phyloP scores from a whole-genome alignment of 192 early-diverging fungal genomes.

The Podila verticillata region DNA sequence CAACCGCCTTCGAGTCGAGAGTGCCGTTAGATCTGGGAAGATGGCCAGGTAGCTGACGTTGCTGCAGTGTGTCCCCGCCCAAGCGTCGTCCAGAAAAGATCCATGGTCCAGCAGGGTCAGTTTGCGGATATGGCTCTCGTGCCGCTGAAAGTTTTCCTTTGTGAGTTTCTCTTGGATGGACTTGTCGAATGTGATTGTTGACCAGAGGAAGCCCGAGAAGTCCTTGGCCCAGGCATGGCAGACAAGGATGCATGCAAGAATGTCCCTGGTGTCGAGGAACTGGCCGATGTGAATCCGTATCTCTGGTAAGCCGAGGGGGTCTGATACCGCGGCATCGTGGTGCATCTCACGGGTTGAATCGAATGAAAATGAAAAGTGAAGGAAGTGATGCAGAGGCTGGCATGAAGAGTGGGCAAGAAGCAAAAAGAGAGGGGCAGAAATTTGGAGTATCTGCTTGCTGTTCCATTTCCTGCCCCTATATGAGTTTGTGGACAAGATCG shows the following conservation, averaged over 20 bases:
- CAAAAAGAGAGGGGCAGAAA: too few species aligned
- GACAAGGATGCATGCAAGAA: conserved; percentile 26
- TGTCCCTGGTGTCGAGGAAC: conserved; percentile 12
- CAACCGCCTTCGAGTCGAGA: too few species aligned
- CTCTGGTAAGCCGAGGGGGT: conserved; percentile 31
- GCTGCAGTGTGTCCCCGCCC: background rate
- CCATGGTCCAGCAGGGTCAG: conserved; percentile 31
- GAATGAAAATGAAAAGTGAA: too few species aligned
- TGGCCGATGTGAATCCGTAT: conserved; percentile 12
- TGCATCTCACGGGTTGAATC: background rate
- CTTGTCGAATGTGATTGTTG: conserved; percentile 18
- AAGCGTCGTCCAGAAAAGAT: conserved; percentile 1
- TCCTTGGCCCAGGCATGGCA: conserved; percentile 19
- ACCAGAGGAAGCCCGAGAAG: conserved; percentile 16
- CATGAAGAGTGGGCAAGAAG: too few species aligned
- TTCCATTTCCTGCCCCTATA: too few species aligned
- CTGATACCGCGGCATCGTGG: background rate
- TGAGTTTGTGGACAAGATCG: too few species aligned
- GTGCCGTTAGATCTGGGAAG: too few species aligned
- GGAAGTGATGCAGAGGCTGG: too few species aligned
- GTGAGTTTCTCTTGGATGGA: conserved; percentile 10
- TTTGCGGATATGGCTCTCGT: conserved; percentile 24
- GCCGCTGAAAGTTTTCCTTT: conserved; percentile 15
- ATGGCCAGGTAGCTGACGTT: background rate
- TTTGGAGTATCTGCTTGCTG: too few species aligned